Conservation (phyloP, 768 basidiomycete genomes). For the Gelatoporia subvermispora region DNA sequence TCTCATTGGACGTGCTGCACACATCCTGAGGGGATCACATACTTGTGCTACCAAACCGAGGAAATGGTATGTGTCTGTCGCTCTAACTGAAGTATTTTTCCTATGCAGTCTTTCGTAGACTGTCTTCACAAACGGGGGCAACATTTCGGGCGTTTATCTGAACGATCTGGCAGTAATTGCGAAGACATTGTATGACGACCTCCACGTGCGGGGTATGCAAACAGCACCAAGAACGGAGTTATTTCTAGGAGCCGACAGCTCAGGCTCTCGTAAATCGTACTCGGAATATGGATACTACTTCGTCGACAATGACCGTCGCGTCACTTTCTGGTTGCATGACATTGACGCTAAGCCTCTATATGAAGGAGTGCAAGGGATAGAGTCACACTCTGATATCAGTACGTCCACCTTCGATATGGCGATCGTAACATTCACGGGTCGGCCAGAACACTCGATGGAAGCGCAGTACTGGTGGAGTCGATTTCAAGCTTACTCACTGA, state of each 20-base stretch:
- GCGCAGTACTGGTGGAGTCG: slow-evolving; percentile 6
- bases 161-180: no score
- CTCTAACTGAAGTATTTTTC: background rate
- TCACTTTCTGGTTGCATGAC: no score
- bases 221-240: no score
- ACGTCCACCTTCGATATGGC: background rate
- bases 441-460: slow-evolving; percentile 4
- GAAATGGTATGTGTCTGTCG: background rate
- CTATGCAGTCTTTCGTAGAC: slow-evolving; percentile 1
- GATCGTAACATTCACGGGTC: background rate
- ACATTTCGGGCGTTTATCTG: no score
- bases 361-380: slow-evolving; percentile 2
- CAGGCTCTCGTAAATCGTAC: no score
- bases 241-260: no score
- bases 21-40: slow-evolving; percentile 1
- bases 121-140: background rate
- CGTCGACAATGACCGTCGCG: no score
- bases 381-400: slow-evolving; percentile 3
- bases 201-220: no score
- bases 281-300: no score
- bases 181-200: no score
- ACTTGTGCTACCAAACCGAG: background rate
- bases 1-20: background rate
- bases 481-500: background rate
- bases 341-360: no score